Percentiles rank a stretch among this genome's conserved stretches.
These are phyloP conservation scores for Amesomyces nigricolor DNA, from an alignment of 2,329 filamentous ascomycete species.

Conservation along the genomic window DNA sequence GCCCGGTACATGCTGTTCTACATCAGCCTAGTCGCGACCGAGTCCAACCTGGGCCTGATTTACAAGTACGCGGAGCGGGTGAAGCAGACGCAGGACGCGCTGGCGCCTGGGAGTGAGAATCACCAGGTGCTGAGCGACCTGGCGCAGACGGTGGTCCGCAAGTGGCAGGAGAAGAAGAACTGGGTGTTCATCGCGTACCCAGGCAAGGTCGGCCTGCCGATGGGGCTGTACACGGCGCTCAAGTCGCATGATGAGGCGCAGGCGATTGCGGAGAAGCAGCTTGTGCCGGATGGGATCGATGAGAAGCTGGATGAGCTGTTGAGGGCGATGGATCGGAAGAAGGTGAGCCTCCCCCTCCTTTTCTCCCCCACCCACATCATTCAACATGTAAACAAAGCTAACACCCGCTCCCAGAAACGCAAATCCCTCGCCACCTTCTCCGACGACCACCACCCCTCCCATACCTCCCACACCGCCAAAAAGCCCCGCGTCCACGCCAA, in stretches of 20 bases:
- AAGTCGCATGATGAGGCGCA: conserved; percentile 73
- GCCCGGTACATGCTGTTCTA: conserved; percentile 89
- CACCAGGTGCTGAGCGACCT: conserved; percentile 87
- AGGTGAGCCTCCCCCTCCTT: conserved; percentile 40
- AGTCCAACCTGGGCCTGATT: conserved; percentile 81
- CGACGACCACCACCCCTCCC: conserved; percentile 42
- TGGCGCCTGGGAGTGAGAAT: conserved; percentile 64
- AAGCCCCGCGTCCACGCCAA: conserved; percentile 30
- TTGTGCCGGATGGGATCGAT: conserved; percentile 69
- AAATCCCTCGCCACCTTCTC: conserved; percentile 35
- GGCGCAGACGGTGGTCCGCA: conserved; percentile 72
- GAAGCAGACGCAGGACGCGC: conserved; percentile 80
- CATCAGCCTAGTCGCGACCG: conserved; percentile 71
- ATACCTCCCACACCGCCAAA: conserved; percentile 37
- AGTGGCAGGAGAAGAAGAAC: conserved; percentile 78
- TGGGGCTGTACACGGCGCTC: conserved; percentile 69
- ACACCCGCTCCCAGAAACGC: conserved; percentile 43
- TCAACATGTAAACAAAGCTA: background rate
- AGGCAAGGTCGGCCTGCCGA: conserved; percentile 73
- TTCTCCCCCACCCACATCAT: background rate
- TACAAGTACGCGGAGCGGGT: conserved; percentile 89
- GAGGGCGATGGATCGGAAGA: conserved; percentile 65
- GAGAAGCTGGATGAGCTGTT: conserved; percentile 68
- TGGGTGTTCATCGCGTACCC: conserved; percentile 84
- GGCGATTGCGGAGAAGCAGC: conserved; percentile 80